Evolutionary conservation across 176 grass and related monocot genomes (phyloP).

Genomic region (Eremochloa ophiuroides): DNA sequence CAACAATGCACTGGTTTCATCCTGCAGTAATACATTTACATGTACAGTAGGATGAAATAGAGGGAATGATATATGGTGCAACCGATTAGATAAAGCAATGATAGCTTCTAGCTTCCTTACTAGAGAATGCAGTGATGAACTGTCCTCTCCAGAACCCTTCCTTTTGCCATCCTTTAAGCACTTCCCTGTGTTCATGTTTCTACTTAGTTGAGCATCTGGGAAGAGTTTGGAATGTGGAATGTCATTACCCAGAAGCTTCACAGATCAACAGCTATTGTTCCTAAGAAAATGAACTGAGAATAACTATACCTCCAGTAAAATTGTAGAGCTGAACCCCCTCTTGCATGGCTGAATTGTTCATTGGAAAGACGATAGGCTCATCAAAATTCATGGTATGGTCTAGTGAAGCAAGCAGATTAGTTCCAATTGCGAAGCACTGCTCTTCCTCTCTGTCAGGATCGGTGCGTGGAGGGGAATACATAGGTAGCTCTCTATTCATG

Average conservation of each 20-base stretch:
- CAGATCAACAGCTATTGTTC: not conserved
- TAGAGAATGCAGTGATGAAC: conserved; percentile 29
- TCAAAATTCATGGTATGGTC: conserved; percentile 73
- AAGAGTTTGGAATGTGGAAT: conserved; percentile 13
- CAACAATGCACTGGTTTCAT: conserved; percentile 28
- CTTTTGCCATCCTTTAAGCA: conserved; percentile 40
- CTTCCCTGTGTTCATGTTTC: conserved; percentile 36
- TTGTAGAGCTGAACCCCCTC: conserved; percentile 23
- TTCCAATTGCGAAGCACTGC: conserved; percentile 39
- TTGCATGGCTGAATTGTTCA: conserved; percentile 41
- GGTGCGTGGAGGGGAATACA: conserved; percentile 38
- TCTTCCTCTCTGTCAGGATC: conserved; percentile 35
- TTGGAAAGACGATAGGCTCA: conserved; percentile 43
- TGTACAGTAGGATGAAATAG: not conserved
- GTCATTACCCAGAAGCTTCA: not conserved
- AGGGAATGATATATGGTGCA: not conserved
- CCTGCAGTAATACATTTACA: conserved; percentile 11
- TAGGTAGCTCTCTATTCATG: not conserved
- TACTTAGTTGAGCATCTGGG: conserved; percentile 41
- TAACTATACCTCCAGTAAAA: conserved; percentile 33
- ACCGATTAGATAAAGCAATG: not conserved
- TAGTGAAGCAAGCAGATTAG: conserved; percentile 45
- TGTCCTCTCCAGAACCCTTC: conserved; percentile 48
- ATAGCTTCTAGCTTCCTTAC: conserved; percentile 19
- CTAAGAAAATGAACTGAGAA: not conserved